Base-by-base conservation (phyloP, 2,329 filamentous ascomycete genomes). In the Mycosphaerella arachidis region DNA sequence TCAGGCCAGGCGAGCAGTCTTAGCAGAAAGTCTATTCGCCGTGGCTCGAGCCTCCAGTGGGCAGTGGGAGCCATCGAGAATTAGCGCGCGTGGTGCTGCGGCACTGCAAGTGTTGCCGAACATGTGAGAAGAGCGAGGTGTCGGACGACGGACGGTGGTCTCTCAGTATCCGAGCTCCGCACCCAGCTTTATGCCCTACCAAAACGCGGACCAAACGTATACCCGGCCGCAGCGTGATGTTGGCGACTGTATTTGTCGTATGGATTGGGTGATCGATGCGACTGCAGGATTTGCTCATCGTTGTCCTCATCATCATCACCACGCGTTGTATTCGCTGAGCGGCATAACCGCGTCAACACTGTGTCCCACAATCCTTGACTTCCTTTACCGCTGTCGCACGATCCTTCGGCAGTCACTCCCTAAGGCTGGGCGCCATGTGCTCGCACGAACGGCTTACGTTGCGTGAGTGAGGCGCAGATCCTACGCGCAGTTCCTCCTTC, bases 391-490 rank as follows among this genome's bases (percentile, higher is more conserved):
- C 20, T 30, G 3, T 35, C 30, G 48, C 55, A 9, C 40, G 6
- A 16, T 7, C 40, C 13, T 13, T 43, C 40, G 40, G 40, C 40
- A 43, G 4, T 43, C 18, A 3, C 13, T 13, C 31, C 10, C 51
- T n/a, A 48, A 50, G 43, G 29, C 58, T 46, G 58, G 48, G 53
- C 58, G 50, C 58, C 58, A 53, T 53, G 54, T 48, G 58, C 46
- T 37, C 20, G 53, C 24, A 53, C 48, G 45, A 55, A 33, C 57
- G 56, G 58, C 58, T 60, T 29, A 60, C 58, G 58, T 54, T 53
- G 58, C 58, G 48, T 51, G 58, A 29, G 35, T 40, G 56, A 54
- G 54, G 54, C 54, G 58, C 54, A 56, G 57, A 56, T 59, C 53
- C 52, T 59, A 3, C 18, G 12, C 20, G n/a, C 27, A 27, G 48